These are phyloP conservation scores for Turritis glabra DNA, from an alignment of 345 rosid genomes.

Conservation along the genomic window DNA sequence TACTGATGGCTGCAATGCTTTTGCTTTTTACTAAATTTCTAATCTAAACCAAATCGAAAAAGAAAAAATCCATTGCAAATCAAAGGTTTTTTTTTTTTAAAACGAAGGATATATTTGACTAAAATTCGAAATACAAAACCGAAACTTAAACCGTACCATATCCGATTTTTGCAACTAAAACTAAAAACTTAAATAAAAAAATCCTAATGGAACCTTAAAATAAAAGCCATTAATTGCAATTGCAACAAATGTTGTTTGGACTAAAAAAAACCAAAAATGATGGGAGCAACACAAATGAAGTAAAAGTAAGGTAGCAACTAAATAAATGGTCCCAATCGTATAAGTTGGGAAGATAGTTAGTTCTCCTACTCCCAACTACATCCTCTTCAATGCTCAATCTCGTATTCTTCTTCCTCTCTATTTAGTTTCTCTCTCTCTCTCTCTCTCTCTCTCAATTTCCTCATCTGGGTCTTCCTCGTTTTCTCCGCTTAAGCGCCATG, in stretches of 20 bases:
- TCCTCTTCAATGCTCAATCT: constrained; percentile 35
- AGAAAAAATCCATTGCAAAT: too few relatives aligned
- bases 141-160: neutral
- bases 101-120: too few relatives aligned
- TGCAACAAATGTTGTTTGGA: neutral
- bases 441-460: neutral
- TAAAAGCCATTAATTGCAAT: neutral
- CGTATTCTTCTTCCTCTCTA: constrained; percentile 26
- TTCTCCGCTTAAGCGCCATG: constrained; percentile 46
- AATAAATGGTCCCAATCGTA: constrained; percentile 1
- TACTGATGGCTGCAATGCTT: too few relatives aligned
- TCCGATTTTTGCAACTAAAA: too few relatives aligned
- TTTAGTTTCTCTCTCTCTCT: neutral
- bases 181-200: neutral
- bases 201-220: neutral
- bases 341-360: constrained; percentile 34
- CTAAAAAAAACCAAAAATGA: neutral
- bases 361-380: constrained; percentile 42
- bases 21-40: too few relatives aligned
- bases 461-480: constrained; percentile 46
- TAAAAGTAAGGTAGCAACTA: neutral
- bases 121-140: too few relatives aligned
- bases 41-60: too few relatives aligned
- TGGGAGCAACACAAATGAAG: neutral
- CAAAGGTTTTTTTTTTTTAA: too few relatives aligned